Evolutionary conservation across 2,329 filamentous ascomycete genomes (phyloP), one percentile per base, ranked within the genome.

Genomic region (Penicillium sp.): DNA sequence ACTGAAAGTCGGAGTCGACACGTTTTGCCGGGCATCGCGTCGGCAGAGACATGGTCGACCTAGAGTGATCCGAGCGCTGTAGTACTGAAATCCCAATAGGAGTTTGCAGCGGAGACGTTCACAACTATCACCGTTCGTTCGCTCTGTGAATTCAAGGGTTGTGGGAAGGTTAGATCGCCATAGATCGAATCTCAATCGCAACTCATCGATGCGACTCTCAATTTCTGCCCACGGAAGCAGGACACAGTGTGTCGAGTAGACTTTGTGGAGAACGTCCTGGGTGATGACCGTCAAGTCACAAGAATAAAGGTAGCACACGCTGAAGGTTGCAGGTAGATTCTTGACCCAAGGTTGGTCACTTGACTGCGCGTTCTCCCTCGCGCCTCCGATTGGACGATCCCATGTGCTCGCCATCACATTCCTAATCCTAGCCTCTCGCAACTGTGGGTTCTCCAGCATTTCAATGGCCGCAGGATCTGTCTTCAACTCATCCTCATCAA

Each of bases 11-110:
- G 50, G 27, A 13, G 46, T 44, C 14, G 39, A 21, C 5, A 36
- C 55, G 31, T 41, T 40, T 16, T 31, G 42, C 14, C 62, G 59
- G 18, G 63, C 61, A 27, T 69, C 68, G 14, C 67, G 60, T 16
- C 67, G 65, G 42, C 71, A 75, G 14, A 74, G 67, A 50, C 68
- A 73, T 5, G 73, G 72, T 9, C 73, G 67, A 49, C 72, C 67
- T 9, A 74, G 62, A n/a, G 68, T 67, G 41, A 71, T 71, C 31
- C 65, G 67, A 18, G 66, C 61, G 46, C 71, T 70, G 43, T 74
- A 65, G 55, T 69, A 75, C 42, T 67, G 63, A 45, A 75, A 72
- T 5, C 67, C 72, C 18, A 75, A 59, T 32, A 58, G 53, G 42
- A 69, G 53, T 36, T 71, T 67, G 27, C 49, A 45, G n/a, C 39